Evolutionary conservation across 2,329 filamentous ascomycete genomes (phyloP).

Genomic region (Pseudocercospora crystallina): DNA sequence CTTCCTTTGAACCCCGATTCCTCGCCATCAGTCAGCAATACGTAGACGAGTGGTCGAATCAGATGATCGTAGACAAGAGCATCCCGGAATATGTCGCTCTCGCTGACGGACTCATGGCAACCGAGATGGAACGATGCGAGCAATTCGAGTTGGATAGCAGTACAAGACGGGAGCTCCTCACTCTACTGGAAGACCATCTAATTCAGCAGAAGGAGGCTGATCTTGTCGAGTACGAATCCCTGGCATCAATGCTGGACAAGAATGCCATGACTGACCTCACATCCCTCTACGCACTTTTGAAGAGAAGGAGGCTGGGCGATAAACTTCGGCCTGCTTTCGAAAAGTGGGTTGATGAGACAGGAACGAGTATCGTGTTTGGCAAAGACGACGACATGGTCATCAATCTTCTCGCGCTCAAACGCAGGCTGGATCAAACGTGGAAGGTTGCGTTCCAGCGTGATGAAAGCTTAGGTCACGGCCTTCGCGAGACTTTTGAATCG

Average conservation of each 20-base stretch:
- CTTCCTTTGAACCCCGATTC: slow-evolving; percentile 75
- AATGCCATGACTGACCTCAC: slow-evolving; percentile 70
- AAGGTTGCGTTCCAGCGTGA: slow-evolving; percentile 74
- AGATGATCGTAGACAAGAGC: slow-evolving; percentile 59
- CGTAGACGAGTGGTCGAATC: slow-evolving; percentile 67
- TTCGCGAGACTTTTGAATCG: slow-evolving; percentile 80
- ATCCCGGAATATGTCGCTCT: slow-evolving; percentile 75
- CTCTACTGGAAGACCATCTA: slow-evolving; percentile 69
- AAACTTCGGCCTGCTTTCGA: slow-evolving; percentile 72
- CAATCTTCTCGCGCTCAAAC: slow-evolving; percentile 76
- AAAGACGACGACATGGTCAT: slow-evolving; percentile 82
- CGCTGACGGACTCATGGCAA: slow-evolving; percentile 66
- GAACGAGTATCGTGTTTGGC: slow-evolving; percentile 73
- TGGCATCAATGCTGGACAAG: slow-evolving; percentile 71
- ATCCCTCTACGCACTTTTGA: slow-evolving; percentile 74
- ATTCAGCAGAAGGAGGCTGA: slow-evolving; percentile 64
- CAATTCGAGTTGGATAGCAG: slow-evolving; percentile 77
- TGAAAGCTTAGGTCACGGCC: slow-evolving; percentile 71
- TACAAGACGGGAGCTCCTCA: slow-evolving; percentile 75
- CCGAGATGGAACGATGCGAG: slow-evolving; percentile 75
- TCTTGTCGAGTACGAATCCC: slow-evolving; percentile 49
- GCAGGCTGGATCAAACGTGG: slow-evolving; percentile 73
- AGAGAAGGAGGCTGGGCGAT: slow-evolving; percentile 67
- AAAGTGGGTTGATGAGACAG: slow-evolving; percentile 73
- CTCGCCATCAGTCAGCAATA: slow-evolving; percentile 67